These are phyloP conservation scores for Beauveria australis DNA, from an alignment of 2,329 filamentous ascomycete genomes.

Conservation along the genomic window DNA sequence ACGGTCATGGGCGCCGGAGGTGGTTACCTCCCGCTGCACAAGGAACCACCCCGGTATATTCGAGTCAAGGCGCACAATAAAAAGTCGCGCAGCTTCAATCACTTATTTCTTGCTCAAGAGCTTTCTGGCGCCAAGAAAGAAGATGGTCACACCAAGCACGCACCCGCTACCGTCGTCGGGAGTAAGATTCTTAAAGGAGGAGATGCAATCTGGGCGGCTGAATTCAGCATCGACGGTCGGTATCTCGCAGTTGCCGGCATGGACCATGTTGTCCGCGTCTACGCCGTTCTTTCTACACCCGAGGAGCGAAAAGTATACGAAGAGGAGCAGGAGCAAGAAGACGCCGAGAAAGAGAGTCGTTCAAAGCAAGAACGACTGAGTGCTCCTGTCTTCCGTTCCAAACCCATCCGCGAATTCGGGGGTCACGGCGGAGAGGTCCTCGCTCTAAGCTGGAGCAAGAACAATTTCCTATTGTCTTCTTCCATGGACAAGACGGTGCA, in stretches of 20 bases:
- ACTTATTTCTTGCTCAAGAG: conserved; percentile 86
- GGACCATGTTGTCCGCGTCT: conserved; percentile 77
- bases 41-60: conserved; percentile 85
- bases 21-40: conserved; percentile 78
- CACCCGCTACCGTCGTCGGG: conserved; percentile 29
- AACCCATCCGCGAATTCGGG: conserved; percentile 69
- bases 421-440: conserved; percentile 82
- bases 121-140: conserved; percentile 52
- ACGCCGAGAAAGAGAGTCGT: conserved; percentile 23
- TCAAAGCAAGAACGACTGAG: conserved; percentile 56
- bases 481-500: conserved; percentile 98
- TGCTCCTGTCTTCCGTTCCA: conserved; percentile 80
- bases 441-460: conserved; percentile 97
- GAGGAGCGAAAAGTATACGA: conserved; percentile 73
- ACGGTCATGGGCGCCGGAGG: conserved; percentile 58
- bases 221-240: conserved; percentile 86
- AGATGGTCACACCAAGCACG: conserved; percentile 21
- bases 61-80: conserved; percentile 76
- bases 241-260: conserved; percentile 90
- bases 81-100: conserved; percentile 72
- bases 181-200: conserved; percentile 36
- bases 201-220: conserved; percentile 81
- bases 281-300: conserved; percentile 74
- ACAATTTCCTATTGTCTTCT: conserved; percentile 90
- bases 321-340: conserved; percentile 49